phyloP scores from a whole-genome alignment of 2,329 filamentous ascomycete species.

The Stemphylium vesicarium region DNA sequence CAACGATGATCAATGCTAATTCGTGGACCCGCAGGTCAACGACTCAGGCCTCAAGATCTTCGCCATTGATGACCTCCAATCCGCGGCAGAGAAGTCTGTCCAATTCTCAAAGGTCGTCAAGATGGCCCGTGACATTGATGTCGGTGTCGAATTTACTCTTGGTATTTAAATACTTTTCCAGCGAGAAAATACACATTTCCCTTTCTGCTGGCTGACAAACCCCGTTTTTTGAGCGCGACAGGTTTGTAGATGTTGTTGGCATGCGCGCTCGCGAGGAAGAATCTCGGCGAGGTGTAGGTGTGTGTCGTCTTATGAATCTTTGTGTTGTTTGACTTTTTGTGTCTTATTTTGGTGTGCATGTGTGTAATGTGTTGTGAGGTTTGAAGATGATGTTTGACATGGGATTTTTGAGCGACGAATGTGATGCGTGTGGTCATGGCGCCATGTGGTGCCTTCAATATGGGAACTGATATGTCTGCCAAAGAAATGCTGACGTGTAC shows the following conservation, averaged over 20 bases:
- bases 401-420: too few relatives aligned
- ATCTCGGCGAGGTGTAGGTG: background rate
- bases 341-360: too few relatives aligned
- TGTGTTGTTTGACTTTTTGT: background rate
- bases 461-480: too few relatives aligned
- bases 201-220: constrained; percentile 12
- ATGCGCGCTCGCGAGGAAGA: background rate
- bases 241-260: constrained; percentile 1
- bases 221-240: background rate
- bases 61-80: constrained; percentile 98
- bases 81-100: constrained; percentile 94
- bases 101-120: constrained; percentile 99
- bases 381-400: too few relatives aligned
- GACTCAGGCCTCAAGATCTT: constrained; percentile 99
- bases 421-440: too few relatives aligned
- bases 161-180: constrained; percentile 71
- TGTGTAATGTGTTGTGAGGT: too few relatives aligned
- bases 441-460: too few relatives aligned
- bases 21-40: constrained; percentile 68
- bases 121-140: constrained; percentile 96
- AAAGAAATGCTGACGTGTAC: too few relatives aligned
- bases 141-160: constrained; percentile 70
- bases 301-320: background rate
- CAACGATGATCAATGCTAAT: constrained; percentile 12
- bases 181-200: constrained; percentile 1